Evolutionary conservation across 495 filamentous ascomycete species (phyloP).

Genomic region (Rhypophila decipiens): DNA sequence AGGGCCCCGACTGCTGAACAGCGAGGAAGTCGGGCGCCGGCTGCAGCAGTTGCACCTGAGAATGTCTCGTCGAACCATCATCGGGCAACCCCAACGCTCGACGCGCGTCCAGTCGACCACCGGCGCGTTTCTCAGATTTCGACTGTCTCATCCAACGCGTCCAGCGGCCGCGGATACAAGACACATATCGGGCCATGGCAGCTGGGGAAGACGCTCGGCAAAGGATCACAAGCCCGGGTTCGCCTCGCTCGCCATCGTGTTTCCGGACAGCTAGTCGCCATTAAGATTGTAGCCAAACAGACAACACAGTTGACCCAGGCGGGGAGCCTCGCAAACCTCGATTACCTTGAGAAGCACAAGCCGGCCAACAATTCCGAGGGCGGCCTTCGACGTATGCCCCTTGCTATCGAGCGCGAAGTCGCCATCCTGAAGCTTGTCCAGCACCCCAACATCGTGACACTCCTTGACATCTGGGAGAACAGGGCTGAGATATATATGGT

Average conservation of each 20-base stretch:
- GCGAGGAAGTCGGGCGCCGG: not conserved
- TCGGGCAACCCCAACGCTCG: slow-evolving; percentile 23
- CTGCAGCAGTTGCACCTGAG: slow-evolving; percentile 1
- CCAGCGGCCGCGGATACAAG: slow-evolving; percentile 49
- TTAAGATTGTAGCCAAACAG: slow-evolving; percentile 87
- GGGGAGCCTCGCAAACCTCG: slow-evolving; percentile 69
- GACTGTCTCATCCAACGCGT: slow-evolving; percentile 54
- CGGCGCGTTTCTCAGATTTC: slow-evolving; percentile 71
- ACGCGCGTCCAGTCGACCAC: slow-evolving; percentile 40
- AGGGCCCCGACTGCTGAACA: slow-evolving; percentile 1
- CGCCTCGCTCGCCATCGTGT: slow-evolving; percentile 69
- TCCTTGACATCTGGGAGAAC: slow-evolving; percentile 97
- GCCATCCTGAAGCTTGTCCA: slow-evolving; percentile 94
- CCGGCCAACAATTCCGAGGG: slow-evolving; percentile 38
- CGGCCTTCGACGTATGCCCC: slow-evolving; percentile 64
- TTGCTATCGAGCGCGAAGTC: slow-evolving; percentile 84
- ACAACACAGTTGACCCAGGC: slow-evolving; percentile 64
- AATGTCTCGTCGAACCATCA: slow-evolving; percentile 1
- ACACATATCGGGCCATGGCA: slow-evolving; percentile 85
- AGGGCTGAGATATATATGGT: slow-evolving; percentile 89
- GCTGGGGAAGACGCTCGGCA: slow-evolving; percentile 77
- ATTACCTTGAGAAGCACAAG: slow-evolving; percentile 38
- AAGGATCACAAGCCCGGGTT: slow-evolving; percentile 79
- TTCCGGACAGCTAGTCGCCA: slow-evolving; percentile 71
- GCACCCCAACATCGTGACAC: slow-evolving; percentile 83